A percentile compares a stretch with the other conserved stretches of the same genome.
Evolutionary conservation across 225 moss, liverwort and hornwort genomes (phyloP).

Genomic region (Pleurozium schreberi): DNA sequence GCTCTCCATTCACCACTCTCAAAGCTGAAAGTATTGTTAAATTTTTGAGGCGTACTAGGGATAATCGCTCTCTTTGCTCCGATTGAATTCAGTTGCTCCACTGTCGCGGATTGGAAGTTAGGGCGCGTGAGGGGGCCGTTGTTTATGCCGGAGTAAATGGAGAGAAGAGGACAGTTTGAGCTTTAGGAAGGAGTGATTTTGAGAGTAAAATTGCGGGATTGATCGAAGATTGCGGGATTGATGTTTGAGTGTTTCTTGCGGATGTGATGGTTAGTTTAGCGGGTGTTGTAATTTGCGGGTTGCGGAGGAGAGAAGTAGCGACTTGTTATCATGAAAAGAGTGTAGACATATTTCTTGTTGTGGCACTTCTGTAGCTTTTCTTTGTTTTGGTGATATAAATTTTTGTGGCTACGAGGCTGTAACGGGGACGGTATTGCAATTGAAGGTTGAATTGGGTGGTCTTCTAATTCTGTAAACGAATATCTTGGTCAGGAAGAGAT

Average conservation of each 20-base stretch:
- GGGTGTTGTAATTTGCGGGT: neutral
- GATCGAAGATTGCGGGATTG: neutral
- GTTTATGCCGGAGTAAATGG: neutral
- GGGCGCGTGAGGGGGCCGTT: neutral
- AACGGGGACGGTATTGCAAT: neutral
- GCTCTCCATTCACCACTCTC: neutral
- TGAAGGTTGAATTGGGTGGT: neutral
- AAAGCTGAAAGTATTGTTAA: neutral
- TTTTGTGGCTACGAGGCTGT: neutral
- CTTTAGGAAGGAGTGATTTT: neutral
- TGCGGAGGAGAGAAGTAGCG: neutral
- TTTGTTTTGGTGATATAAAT: neutral
- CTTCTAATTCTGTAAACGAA: neutral
- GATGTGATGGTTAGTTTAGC: neutral
- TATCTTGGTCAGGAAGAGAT: neutral
- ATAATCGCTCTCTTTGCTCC: neutral
- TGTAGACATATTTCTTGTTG: neutral
- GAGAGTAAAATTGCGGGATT: neutral
- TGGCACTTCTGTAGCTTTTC: neutral
- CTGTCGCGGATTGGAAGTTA: neutral
- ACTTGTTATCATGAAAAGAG: neutral
- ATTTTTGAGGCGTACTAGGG: neutral
- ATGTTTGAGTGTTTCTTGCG: neutral
- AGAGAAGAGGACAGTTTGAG: neutral
- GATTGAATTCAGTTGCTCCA: neutral